These are phyloP conservation scores for Lentinula aciculospora DNA, from an alignment of 768 basidiomycete genomes.

Conservation along the genomic window DNA sequence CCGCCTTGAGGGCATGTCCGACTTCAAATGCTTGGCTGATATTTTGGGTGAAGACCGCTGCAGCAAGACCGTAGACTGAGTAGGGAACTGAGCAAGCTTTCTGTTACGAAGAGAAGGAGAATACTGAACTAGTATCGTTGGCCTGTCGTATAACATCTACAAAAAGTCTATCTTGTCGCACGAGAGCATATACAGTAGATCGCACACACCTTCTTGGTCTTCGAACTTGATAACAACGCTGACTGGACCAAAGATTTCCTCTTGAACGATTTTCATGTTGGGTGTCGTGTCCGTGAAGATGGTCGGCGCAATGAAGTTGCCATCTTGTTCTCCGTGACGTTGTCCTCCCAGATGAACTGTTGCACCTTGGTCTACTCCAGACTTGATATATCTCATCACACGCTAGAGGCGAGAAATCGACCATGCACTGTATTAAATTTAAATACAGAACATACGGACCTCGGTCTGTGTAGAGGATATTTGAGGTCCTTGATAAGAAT, in stretches of 20 bases:
- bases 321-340: slow-evolving; percentile 42
- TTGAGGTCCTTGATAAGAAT: slow-evolving; percentile 71
- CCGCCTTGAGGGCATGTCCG: slow-evolving; percentile 62
- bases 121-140: slow-evolving; percentile 30
- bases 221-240: slow-evolving; percentile 65
- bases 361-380: slow-evolving; percentile 62
- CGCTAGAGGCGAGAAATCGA: slow-evolving; percentile 30
- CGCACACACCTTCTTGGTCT: slow-evolving; percentile 33
- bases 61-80: slow-evolving; percentile 72
- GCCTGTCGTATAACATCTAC: slow-evolving; percentile 50
- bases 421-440: not conserved
- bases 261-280: slow-evolving; percentile 62
- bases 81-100: slow-evolving; percentile 24
- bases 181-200: not conserved
- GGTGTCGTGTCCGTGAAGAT: slow-evolving; percentile 57
- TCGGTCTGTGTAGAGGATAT: slow-evolving; percentile 72
- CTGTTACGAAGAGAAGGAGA: not conserved
- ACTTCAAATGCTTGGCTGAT: slow-evolving; percentile 58
- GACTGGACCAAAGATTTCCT: slow-evolving; percentile 75
- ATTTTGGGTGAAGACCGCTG: slow-evolving; percentile 70
- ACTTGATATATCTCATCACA: slow-evolving; percentile 67
- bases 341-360: slow-evolving; percentile 56
- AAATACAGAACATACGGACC: slow-evolving; percentile 31
- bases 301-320: slow-evolving; percentile 63
- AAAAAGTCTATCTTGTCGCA: not conserved